Evolutionary conservation across 2,329 filamentous ascomycete species (phyloP), one percentile per base, ranked within the genome.

Genomic region (Xenoacremonium recifei): DNA sequence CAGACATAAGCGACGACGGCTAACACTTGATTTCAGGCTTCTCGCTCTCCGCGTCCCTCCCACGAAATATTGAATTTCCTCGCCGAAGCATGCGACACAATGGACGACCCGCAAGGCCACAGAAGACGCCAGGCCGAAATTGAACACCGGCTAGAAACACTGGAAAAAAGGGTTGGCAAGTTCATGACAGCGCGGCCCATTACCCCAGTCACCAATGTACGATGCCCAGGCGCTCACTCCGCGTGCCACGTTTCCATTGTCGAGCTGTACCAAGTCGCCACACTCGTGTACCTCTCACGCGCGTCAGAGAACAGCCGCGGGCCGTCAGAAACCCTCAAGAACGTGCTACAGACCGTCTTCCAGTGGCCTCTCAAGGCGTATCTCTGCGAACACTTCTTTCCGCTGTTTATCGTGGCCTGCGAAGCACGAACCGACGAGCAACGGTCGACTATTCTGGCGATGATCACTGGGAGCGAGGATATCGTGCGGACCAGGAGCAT

Each of bases 351-450:
- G 17, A 18, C 19, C 12, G 51, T 45, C 2, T 61, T 59, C 27
- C 20, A 42, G 4, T 56, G 29, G 15, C 42, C 45, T 4, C 13
- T 40, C 4, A 21, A 44, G 19, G 16, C 32, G 2, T 42, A 37
- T 16, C 27, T 41, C 10, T 67, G 64, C 20, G 39, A 49, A 9
- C 63, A 64, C 43, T 60, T 63, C 40, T 67, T 67, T 4, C 65
- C 65, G 0, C 30, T 67, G 2, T 51, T 66, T 13, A 62, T 67
- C 16, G 35, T 68, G 0, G 60, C 57, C 10, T 65, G 63, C 44
- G 64, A 67, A 49, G 60, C 65, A 12, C 47, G 53, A 6, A 59
- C 48, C 3, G 65, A 67, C 5, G 58, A 61, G 25, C 59, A 60
- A n/a, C 48, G 64, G n/a, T 40, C 45, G 1, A 44, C 51, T 2